Base-by-base conservation (phyloP, 2,329 filamentous ascomycete genomes). In the Aspergillus hiratsukae region DNA sequence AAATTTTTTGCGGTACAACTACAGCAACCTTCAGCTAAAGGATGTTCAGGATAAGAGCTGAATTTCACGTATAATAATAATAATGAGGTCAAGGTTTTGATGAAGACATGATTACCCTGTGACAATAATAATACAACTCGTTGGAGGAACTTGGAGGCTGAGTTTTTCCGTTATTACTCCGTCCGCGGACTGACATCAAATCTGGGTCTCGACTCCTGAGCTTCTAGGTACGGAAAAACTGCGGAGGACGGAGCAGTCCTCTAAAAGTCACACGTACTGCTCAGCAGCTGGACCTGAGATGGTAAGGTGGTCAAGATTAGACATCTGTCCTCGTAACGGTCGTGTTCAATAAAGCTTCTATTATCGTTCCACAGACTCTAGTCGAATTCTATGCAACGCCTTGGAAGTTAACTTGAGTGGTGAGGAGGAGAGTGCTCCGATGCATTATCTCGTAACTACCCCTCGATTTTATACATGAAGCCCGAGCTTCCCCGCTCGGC, bases 341-440 rank as follows among this genome's bases (percentile, higher is more conserved):
- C 17, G 31, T 17, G 31, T 7, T 37, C 31, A 37, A 37, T 37
- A 37, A 17, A 37, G 31, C 31, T 48, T 40, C 35, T 25, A 35
- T 40, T 27, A 25, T 14, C 17, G 21, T 27, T 27, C 31, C 31
- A 27, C 3, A 14, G 25, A 11, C 5, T 49, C 49, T 48, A 25
- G 49, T 50, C n/a, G 35, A 43, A 41, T 11, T 48, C 52, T 54
- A 54, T 21, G 19, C 14, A 37, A 43, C 43, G 29, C 37, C 27
- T 41, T 25, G 43, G 49, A 17, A 17, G 31, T 35, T 1, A 35
- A 6, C 31, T 37, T 14, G 4, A 37, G 31, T 14, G 31, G 31
- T 37, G 31, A 53, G 56, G 56, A 58, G 56, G 49, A 55, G 49
- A 52, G 53, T 55, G 43, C 25, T 58, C 56, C 56, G 56, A 48